Conservation (phyloP, 148 eudicot genomes). For the Nyssa sinensis region DNA sequence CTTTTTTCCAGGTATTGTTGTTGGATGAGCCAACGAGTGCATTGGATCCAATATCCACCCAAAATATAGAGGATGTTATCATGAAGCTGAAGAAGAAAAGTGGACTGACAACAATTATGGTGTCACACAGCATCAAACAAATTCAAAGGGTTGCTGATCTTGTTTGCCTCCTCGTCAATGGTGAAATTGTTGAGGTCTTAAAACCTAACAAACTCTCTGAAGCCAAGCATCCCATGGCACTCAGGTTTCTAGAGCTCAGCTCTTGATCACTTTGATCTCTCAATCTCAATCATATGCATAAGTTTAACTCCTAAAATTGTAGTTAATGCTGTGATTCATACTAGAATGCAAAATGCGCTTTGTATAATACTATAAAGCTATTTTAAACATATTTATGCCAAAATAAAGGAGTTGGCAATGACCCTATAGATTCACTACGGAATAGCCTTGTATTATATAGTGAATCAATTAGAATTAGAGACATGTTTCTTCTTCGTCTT, state of each 20-base stretch:
- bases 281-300: too few relatives aligned
- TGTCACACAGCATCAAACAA: conserved; percentile 61
- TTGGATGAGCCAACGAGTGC: conserved; percentile 68
- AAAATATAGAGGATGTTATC: conserved; percentile 44
- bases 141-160: conserved; percentile 58
- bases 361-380: too few relatives aligned
- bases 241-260: conserved; percentile 39
- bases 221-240: conserved; percentile 52
- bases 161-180: conserved; percentile 36
- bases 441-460: too few relatives aligned
- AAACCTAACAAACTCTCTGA: conserved; percentile 34
- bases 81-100: conserved; percentile 35
- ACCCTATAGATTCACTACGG: too few relatives aligned
- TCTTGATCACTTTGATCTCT: too few relatives aligned
- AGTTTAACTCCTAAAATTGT: too few relatives aligned
- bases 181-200: conserved; percentile 43
- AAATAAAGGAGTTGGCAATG: too few relatives aligned
- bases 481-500: too few relatives aligned
- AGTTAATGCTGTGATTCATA: too few relatives aligned
- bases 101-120: conserved; percentile 44
- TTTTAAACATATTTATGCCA: too few relatives aligned
- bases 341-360: too few relatives aligned
- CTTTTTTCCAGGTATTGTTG: conserved; percentile 36
- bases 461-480: too few relatives aligned
- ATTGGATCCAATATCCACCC: conserved; percentile 57